A percentile compares a stretch with the other conserved stretches of the same genome.
phyloP scores from a whole-genome alignment of 2,329 filamentous ascomycete genomes.

The Trichoderma atroviride region DNA sequence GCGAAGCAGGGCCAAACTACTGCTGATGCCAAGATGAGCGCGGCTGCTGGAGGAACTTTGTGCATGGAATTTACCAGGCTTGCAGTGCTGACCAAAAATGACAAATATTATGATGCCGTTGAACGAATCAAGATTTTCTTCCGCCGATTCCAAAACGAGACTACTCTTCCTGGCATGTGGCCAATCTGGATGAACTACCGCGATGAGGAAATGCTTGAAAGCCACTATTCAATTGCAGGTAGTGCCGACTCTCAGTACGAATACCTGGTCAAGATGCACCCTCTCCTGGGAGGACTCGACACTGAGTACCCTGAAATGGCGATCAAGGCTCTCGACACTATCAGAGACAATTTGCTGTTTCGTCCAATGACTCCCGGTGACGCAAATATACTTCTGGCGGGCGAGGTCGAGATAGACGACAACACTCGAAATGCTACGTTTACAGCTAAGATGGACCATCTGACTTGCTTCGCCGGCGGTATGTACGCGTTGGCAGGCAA shows the following conservation, averaged over 20 bases:
- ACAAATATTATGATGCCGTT: conserved; percentile 76
- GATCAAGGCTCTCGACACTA: conserved; percentile 61
- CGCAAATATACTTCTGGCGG: conserved; percentile 63
- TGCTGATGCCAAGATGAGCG: conserved; percentile 43
- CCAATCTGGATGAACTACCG: conserved; percentile 65
- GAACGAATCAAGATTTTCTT: conserved; percentile 73
- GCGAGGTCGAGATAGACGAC: conserved; percentile 39
- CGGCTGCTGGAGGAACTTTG: conserved; percentile 63
- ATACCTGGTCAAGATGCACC: conserved; percentile 62
- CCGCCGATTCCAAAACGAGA: conserved; percentile 65
- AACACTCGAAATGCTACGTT: conserved; percentile 36
- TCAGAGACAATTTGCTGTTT: conserved; percentile 66
- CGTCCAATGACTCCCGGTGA: conserved; percentile 65
- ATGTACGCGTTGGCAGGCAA: conserved; percentile 69
- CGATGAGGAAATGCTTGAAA: conserved; percentile 50
- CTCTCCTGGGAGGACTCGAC: conserved; percentile 66
- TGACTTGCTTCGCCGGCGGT: conserved; percentile 71
- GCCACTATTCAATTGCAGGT: conserved; percentile 49
- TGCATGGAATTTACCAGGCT: conserved; percentile 75
- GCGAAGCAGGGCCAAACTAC: conserved; percentile 44
- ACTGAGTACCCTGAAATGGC: conserved; percentile 68
- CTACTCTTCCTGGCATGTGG: conserved; percentile 73
- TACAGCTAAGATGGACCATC: conserved; percentile 54
- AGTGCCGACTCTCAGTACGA: conserved; percentile 58
- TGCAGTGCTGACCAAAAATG: conserved; percentile 70